Evolutionary conservation across 2,329 filamentous ascomycete species (phyloP).

Genomic region (Plectosphaerella plurivora): DNA sequence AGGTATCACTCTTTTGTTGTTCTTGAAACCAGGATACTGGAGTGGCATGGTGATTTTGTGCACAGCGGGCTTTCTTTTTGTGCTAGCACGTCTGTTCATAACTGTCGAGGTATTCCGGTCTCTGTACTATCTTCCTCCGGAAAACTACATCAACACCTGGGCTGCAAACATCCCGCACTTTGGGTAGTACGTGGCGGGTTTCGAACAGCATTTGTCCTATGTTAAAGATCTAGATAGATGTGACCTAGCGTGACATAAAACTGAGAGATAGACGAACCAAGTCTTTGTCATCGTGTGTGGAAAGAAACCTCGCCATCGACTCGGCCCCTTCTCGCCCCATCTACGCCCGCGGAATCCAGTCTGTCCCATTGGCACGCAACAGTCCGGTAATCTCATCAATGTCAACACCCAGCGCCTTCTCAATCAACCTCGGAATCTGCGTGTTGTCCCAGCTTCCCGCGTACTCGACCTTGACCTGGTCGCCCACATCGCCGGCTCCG

Average conservation of each 20-base stretch:
- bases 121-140: conserved; percentile 1
- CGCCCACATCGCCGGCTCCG: conserved; percentile 16
- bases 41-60: no score
- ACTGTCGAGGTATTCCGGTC: conserved; percentile 3
- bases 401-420: conserved; percentile 18
- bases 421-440: conserved; percentile 21
- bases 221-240: not conserved
- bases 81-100: not conserved
- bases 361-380: conserved; percentile 11
- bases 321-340: not conserved
- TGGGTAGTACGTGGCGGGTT: not conserved
- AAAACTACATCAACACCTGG: conserved; percentile 1
- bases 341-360: not conserved
- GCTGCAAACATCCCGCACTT: conserved; percentile 1
- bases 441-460: conserved; percentile 23
- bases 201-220: not conserved
- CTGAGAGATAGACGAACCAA: no score
- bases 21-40: not conserved
- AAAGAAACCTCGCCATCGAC: no score
- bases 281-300: no score
- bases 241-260: no score
- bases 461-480: conserved; percentile 16
- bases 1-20: no score
- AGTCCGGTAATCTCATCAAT: conserved; percentile 18
- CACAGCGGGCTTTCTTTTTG: not conserved